Evolutionary conservation across 1,284 basidiomycete genomes (phyloP).

Genomic region (Puccinia triticina): DNA sequence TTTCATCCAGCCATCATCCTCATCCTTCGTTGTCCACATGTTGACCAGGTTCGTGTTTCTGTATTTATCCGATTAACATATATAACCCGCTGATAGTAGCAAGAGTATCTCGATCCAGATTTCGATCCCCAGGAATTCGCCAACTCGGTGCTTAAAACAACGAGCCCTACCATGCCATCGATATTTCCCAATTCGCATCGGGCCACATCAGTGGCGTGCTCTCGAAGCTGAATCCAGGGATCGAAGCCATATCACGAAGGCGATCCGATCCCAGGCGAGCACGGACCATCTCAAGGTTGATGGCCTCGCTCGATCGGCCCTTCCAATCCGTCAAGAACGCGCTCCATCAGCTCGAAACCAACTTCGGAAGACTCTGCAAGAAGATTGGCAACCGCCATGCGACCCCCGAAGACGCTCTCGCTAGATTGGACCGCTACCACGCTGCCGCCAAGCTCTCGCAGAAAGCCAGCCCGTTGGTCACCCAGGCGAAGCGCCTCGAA

Average conservation of each 20-base stretch:
- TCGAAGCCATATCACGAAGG: conserved; percentile 18
- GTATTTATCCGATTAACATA: too few relatives aligned
- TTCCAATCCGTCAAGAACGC: conserved; percentile 60
- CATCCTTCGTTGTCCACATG: too few relatives aligned
- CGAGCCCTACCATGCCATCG: conserved; percentile 67
- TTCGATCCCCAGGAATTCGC: conserved; percentile 88
- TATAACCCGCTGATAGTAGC: not conserved
- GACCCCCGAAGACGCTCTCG: conserved; percentile 71
- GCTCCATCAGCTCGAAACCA: conserved; percentile 55
- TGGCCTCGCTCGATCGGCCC: conserved; percentile 64
- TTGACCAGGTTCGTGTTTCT: too few relatives aligned
- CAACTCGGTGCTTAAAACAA: conserved; percentile 78
- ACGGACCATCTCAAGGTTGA: conserved; percentile 60
- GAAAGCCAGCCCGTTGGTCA: conserved; percentile 77
- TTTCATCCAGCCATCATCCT: too few relatives aligned
- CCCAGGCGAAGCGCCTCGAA: conserved; percentile 76
- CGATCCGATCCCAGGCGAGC: conserved; percentile 11
- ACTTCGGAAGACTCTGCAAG: conserved; percentile 69
- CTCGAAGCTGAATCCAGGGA: conserved; percentile 15
- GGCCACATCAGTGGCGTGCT: conserved; percentile 14
- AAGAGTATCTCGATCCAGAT: conserved; percentile 67
- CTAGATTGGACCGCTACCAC: conserved; percentile 73
- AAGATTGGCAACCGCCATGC: conserved; percentile 83
- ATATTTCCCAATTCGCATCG: conserved; percentile 56
- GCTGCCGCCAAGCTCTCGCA: conserved; percentile 80